phyloP scores from a whole-genome alignment of 257 asterid species.

The Solanum sitiens region DNA sequence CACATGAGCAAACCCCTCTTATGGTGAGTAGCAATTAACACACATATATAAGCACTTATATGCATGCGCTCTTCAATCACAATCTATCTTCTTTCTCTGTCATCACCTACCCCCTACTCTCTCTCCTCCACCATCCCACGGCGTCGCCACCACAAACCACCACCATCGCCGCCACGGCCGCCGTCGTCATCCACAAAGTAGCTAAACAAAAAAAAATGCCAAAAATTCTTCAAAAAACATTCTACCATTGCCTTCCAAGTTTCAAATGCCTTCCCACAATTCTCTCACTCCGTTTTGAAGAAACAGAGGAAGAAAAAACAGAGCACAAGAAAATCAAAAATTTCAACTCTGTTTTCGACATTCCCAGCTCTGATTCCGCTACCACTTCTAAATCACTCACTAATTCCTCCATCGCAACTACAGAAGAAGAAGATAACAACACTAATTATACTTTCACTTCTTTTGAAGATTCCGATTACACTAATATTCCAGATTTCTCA shows the following conservation, averaged over 20 bases:
- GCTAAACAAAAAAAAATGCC: slow-evolving; percentile 29
- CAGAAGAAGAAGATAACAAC: not conserved
- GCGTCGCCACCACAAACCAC: not conserved
- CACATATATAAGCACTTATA: not conserved
- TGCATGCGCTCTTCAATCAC: not conserved
- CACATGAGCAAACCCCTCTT: too few relatives aligned
- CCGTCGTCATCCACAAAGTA: too few relatives aligned
- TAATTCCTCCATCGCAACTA: slow-evolving; percentile 13
- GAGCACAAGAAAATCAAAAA: slow-evolving; percentile 18
- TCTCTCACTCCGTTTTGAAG: slow-evolving; percentile 19
- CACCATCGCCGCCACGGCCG: not conserved
- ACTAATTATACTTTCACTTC: slow-evolving; percentile 9
- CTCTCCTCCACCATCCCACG: not conserved
- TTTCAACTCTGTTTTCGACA: slow-evolving; percentile 44
- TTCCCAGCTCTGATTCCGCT: slow-evolving; percentile 23
- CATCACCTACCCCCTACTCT: not conserved
- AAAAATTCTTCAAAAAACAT: slow-evolving; percentile 37
- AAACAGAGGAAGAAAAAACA: slow-evolving; percentile 7
- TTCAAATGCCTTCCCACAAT: slow-evolving; percentile 56
- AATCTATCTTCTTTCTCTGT: not conserved
- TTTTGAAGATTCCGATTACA: slow-evolving; percentile 17
- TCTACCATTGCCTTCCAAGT: slow-evolving; percentile 54
- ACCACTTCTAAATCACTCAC: slow-evolving; percentile 34
- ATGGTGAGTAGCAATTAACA: not conserved
- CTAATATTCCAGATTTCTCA: slow-evolving; percentile 41